Percentiles rank a stretch among this genome's conserved stretches.
These are phyloP conservation scores for Trichoderma atrobrunneum DNA, from an alignment of 2,329 filamentous ascomycete species.

Conservation along the genomic window DNA sequence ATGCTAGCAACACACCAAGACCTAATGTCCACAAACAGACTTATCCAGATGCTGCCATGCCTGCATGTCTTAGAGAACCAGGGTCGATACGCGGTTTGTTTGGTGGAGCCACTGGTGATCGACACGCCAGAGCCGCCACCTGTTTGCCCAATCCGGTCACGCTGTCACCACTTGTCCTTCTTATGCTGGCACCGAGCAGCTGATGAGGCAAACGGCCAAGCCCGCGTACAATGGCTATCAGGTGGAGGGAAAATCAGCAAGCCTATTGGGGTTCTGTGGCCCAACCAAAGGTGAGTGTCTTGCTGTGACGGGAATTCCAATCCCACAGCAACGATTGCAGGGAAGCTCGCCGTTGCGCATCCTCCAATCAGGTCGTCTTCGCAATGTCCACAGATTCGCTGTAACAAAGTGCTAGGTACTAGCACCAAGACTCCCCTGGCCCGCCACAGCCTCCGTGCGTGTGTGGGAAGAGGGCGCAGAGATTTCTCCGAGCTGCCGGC, in stretches of 20 bases:
- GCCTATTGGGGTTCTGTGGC: background rate
- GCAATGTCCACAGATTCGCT: background rate
- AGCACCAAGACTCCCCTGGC: background rate
- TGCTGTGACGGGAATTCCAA: background rate
- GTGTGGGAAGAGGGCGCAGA: background rate
- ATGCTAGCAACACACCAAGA: conserved; percentile 4
- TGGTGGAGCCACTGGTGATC: conserved; percentile 18
- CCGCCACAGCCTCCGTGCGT: background rate
- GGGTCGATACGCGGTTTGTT: conserved; percentile 15
- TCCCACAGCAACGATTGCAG: background rate
- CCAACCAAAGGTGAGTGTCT: background rate
- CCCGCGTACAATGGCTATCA: background rate
- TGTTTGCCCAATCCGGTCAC: conserved; percentile 18
- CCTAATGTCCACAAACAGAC: background rate
- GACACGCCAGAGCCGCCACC: conserved; percentile 15
- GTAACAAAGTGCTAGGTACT: background rate
- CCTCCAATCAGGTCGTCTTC: background rate
- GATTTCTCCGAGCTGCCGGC: conserved; percentile 4
- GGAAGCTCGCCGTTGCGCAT: background rate
- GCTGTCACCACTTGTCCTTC: conserved; percentile 1
- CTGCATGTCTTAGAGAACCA: conserved; percentile 4
- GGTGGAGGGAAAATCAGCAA: background rate
- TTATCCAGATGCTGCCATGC: background rate
- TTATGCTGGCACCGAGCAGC: background rate
- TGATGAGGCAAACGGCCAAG: conserved; percentile 7